Evolutionary conservation across 1,284 basidiomycete genomes (phyloP), one percentile per base, ranked within the genome.

Genomic region (Acaromyces ingoldii): DNA sequence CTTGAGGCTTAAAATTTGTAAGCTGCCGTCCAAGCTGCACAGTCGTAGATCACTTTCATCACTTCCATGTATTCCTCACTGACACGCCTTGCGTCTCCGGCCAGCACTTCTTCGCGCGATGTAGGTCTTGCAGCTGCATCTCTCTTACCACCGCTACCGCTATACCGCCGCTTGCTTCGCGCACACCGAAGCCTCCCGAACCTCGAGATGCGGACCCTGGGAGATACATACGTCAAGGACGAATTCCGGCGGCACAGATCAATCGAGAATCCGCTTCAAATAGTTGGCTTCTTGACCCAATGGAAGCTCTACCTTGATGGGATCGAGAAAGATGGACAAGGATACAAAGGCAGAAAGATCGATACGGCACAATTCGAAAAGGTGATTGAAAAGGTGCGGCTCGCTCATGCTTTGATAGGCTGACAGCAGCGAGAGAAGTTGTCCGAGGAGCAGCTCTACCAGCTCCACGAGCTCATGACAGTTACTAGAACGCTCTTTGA

Each of bases 261-360:
- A 13, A 65, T 73, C 33, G 64, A 67, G 49, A 74, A 75, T 28
- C 72, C 72, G 11, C 60, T 72, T 7, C 72, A 76, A 24, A 67
- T 74, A 34, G 60, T 76, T 4, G 72, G 65, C 2, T 76, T 76
- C 53, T 58, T 75, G 17, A 64, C 65, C 39, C 67, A 72, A 38
- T 76, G 74, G 74, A 75, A 75, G 57, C 58, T 68, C 42, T 76
- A 76, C 49, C 58, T 75, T 17, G 73, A 76, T 36, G 54, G 63
- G 9, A 49, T 76, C 6, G 63, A 65, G 42, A 57, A 58, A 29
- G 56, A 63, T 22, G 58, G 58, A 31, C 56, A 58, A 13, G 39
- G 58, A 1, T 40, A 28, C 15, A 38, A 34, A 19, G 51, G 48
- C 11, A 19, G 28, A 21, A 21, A 31, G 30, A 21, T 39, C 22